Conservation (phyloP, 83 land plant genomes). For the Diphasiastrum complanatum region DNA sequence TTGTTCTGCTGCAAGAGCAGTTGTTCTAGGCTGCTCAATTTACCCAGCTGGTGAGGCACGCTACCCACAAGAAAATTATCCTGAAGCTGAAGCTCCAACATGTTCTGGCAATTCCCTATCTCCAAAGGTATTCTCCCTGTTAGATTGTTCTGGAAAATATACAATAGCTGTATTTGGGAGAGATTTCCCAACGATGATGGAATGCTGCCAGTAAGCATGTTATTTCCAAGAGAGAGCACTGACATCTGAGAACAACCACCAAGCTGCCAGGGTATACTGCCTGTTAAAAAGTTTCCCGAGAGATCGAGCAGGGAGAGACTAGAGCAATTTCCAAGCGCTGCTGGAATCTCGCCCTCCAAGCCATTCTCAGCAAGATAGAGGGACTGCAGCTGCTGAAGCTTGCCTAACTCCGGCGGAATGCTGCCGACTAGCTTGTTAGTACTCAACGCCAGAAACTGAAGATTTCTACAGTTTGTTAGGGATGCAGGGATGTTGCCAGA, state of each 20-base stretch:
- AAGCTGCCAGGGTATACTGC: neutral
- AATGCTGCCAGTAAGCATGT: neutral
- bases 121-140: neutral
- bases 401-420: no score
- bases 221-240: neutral
- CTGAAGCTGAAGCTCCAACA: neutral
- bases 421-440: no score
- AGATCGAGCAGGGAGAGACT: neutral
- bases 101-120: neutral
- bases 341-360: neutral
- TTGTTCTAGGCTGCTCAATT: neutral
- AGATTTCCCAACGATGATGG: neutral
- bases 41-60: neutral
- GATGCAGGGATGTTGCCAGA: no score
- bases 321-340: neutral
- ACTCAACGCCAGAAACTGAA: no score
- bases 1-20: neutral
- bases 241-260: neutral
- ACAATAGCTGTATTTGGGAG: neutral
- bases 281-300: neutral
- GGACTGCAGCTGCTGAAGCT: neutral
- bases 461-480: no score
- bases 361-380: neutral
- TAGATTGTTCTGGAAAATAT: neutral
- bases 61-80: neutral